Conservation (phyloP, 371 early-diverging fungal genomes). For the Apophysomyces ossiformis region DNA sequence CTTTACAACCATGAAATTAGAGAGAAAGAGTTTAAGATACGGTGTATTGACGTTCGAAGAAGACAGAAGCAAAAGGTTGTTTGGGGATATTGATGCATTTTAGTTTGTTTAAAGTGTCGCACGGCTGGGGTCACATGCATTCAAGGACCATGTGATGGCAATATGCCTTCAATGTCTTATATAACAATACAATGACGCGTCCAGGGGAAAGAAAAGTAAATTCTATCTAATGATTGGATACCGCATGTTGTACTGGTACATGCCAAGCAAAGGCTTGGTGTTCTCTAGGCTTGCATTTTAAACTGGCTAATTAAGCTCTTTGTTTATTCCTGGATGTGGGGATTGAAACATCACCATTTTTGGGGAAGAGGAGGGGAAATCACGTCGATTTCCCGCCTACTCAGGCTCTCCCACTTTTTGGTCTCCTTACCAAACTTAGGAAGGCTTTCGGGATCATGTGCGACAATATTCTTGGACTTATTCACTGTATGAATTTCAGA, state of each 20-base stretch:
- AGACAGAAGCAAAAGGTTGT: slow-evolving; percentile 1
- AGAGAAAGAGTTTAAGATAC: not conserved
- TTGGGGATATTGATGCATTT: slow-evolving; percentile 1
- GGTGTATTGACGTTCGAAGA: not conserved
- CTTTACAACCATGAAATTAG: not conserved
- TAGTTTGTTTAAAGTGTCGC: not conserved
- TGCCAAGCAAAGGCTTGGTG: not conserved
- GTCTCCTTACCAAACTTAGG: no score
- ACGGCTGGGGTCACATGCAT: slow-evolving; percentile 2
- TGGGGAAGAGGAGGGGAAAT: not conserved
- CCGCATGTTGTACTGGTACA: not conserved
- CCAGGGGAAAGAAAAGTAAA: not conserved
- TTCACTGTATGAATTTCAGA: not conserved
- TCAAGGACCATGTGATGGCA: slow-evolving; percentile 1
- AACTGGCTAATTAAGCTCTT: not conserved
- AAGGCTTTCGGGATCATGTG: no score
- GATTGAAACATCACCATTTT: slow-evolving; percentile 1
- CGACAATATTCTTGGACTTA: not conserved
- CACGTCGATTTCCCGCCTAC: not conserved
- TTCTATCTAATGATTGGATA: not conserved
- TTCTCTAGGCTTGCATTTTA: not conserved
- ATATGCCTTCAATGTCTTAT: not conserved
- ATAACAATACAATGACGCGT: not conserved
- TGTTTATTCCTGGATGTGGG: slow-evolving; percentile 1
- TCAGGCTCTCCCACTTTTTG: no score